Percentiles rank a stretch among this genome's conserved stretches.
These are phyloP conservation scores for Pseudogymnoascus sp. DNA, from an alignment of 2,329 filamentous ascomycete species.

Conservation along the genomic window DNA sequence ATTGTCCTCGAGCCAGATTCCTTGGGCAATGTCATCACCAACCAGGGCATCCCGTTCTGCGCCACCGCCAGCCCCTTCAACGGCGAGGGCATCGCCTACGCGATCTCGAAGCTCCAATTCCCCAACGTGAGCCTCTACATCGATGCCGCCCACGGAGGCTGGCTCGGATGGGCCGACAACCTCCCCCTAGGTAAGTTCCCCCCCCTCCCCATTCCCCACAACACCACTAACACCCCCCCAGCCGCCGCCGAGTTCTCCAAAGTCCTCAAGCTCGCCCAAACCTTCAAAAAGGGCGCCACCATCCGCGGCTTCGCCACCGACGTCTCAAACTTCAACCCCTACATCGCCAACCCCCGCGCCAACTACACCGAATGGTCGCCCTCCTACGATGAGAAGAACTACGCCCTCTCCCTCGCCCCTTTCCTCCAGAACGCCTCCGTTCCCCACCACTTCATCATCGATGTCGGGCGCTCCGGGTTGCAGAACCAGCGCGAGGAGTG, in stretches of 20 bases:
- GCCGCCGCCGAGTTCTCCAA: constrained; percentile 36
- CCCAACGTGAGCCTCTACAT: constrained; percentile 36
- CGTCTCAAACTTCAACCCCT: constrained; percentile 40
- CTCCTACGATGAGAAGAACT: constrained; percentile 38
- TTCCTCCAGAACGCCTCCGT: constrained; percentile 34
- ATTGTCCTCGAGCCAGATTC: constrained; percentile 41
- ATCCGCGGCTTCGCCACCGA: constrained; percentile 39
- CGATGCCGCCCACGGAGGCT: constrained; percentile 38
- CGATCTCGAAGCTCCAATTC: constrained; percentile 34
- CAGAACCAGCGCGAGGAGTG: constrained; percentile 34
- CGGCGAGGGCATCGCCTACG: constrained; percentile 37
- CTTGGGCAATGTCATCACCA: constrained; percentile 38
- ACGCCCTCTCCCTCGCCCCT: constrained; percentile 34
- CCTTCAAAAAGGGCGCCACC: constrained; percentile 14
- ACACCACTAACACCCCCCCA: constrained; percentile 13
- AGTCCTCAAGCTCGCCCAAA: constrained; percentile 32
- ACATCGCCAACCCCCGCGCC: constrained; percentile 33
- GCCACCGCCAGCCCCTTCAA: constrained; percentile 34
- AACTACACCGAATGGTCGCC: constrained; percentile 37
- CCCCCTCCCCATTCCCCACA: too few species aligned
- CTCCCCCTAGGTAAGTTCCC: constrained; percentile 31
- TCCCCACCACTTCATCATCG: constrained; percentile 39
- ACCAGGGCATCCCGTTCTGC: constrained; percentile 33
- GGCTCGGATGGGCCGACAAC: constrained; percentile 38
- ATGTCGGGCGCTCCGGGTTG: constrained; percentile 37